Evolutionary conservation across 2,329 filamentous ascomycete species (phyloP).

Genomic region (Plenodomus lindquistii): DNA sequence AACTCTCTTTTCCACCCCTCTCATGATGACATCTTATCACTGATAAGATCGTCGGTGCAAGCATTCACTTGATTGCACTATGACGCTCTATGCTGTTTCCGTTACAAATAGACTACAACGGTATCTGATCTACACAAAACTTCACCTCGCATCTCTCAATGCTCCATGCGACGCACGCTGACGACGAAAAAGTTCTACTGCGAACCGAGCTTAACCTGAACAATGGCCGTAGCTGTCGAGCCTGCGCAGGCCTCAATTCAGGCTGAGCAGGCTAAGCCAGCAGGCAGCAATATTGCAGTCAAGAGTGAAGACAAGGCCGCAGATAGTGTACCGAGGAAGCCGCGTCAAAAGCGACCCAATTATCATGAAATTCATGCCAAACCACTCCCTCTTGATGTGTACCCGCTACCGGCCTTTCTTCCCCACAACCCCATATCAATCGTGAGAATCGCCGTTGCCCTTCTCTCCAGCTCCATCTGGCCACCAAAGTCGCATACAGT

Average conservation of each 20-base stretch:
- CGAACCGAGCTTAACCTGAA: slow-evolving; percentile 7
- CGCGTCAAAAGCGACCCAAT: slow-evolving; percentile 53
- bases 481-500: slow-evolving; percentile 67
- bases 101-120: slow-evolving; percentile 45
- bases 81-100: slow-evolving; percentile 36
- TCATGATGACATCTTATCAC: slow-evolving; percentile 34
- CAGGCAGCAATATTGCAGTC: slow-evolving; percentile 6
- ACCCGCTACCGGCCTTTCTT: slow-evolving; percentile 84
- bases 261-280: slow-evolving; percentile 8
- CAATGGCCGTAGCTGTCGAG: slow-evolving; percentile 18
- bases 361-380: slow-evolving; percentile 78
- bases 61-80: slow-evolving; percentile 39
- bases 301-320: slow-evolving; percentile 16
- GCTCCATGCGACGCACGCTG: slow-evolving; percentile 3
- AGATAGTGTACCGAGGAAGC: slow-evolving; percentile 26
- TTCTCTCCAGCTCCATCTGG: slow-evolving; percentile 71
- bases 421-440: slow-evolving; percentile 91
- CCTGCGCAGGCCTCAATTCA: slow-evolving; percentile 4
- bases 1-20: background rate
- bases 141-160: background rate
- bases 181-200: slow-evolving; percentile 14
- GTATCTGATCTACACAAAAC: slow-evolving; percentile 36
- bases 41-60: slow-evolving; percentile 27
- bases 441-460: slow-evolving; percentile 76
- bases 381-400: slow-evolving; percentile 77